These are phyloP conservation scores for Eimeria zaria DNA, from an alignment of 169 alveolate species.

Conservation along the genomic window DNA sequence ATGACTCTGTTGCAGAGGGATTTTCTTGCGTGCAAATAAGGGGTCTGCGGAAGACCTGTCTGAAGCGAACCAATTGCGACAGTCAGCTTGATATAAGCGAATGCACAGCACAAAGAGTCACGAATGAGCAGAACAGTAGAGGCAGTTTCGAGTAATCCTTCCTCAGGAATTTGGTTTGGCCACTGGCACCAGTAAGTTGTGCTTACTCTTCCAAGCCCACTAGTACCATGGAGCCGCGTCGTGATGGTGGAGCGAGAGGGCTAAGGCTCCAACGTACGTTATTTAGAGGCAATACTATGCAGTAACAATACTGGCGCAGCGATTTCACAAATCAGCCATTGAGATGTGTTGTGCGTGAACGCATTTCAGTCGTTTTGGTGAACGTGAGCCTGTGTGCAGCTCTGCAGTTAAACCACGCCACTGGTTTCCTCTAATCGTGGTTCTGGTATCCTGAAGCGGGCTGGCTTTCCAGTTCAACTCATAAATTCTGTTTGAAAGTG, in stretches of 20 bases:
- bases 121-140: background rate
- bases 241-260: background rate
- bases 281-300: background rate
- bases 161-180: background rate
- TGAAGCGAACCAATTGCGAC: background rate
- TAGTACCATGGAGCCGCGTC: background rate
- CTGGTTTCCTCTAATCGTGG: background rate
- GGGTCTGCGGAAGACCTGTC: background rate
- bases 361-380: background rate
- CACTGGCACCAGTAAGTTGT: background rate
- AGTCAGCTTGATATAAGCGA: background rate
- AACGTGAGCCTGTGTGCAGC: background rate
- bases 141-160: background rate
- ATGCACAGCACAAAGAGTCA: background rate
- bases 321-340: background rate
- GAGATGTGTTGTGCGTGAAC: background rate
- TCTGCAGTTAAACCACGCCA: background rate
- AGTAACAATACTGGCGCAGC: background rate
- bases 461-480: background rate
- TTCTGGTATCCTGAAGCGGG: background rate
- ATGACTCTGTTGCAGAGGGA: background rate
- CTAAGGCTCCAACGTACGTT: background rate
- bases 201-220: background rate
- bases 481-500: background rate
- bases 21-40: background rate